Conservation (phyloP, 768 basidiomycete genomes). For the Vishniacozyma victoriae region DNA sequence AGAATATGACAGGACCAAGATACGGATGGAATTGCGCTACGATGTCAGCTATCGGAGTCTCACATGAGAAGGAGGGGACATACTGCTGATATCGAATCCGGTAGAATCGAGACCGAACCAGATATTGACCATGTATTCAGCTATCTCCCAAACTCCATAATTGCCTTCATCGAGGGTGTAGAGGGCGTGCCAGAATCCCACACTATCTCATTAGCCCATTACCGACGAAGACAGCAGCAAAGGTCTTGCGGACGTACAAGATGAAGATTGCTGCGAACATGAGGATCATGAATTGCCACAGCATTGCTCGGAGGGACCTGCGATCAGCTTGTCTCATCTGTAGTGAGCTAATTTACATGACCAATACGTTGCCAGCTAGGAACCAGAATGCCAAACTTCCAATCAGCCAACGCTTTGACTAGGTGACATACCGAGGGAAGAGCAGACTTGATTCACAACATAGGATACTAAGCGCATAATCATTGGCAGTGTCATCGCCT, state of each 20-base stretch:
- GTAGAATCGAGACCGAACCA: constrained; percentile 26
- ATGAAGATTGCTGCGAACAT: constrained; percentile 17
- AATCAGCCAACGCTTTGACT: neutral
- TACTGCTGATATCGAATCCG: constrained; percentile 13
- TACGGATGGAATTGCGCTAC: constrained; percentile 13
- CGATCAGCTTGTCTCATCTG: neutral
- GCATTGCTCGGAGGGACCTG: constrained; percentile 16
- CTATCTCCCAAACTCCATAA: constrained; percentile 18
- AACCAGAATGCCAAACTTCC: constrained; percentile 9
- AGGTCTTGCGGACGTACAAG: constrained; percentile 4
- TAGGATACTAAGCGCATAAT: constrained; percentile 8
- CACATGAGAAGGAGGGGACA: too few species aligned
- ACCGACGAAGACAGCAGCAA: neutral
- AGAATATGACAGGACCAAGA: constrained; percentile 14
- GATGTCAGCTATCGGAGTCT: too few species aligned
- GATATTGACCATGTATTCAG: constrained; percentile 26
- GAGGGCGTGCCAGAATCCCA: constrained; percentile 17
- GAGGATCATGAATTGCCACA: constrained; percentile 8
- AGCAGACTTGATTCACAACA: constrained; percentile 13
- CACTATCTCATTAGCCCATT: neutral
- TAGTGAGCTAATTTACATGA: constrained; percentile 6
- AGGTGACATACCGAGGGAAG: constrained; percentile 6
- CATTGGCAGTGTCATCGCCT: constrained; percentile 4
- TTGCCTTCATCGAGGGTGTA: constrained; percentile 16
- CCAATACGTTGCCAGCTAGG: constrained; percentile 10